Evolutionary conservation across 352 stramenopile genomes (phyloP), one percentile per base, ranked within the genome.

Genomic region (Phytophthora macrochlamydospora): DNA sequence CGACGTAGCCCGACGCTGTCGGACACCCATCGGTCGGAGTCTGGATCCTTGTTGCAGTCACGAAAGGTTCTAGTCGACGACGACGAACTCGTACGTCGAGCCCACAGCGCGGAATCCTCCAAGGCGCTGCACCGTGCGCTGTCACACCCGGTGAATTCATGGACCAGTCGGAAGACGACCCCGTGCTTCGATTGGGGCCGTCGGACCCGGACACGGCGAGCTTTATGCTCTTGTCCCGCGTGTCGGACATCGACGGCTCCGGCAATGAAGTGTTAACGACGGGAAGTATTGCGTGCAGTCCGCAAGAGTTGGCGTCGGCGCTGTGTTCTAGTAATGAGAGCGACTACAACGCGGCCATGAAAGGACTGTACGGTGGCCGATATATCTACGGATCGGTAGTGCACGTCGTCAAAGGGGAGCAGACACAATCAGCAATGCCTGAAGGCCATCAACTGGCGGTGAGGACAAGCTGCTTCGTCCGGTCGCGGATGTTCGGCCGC

Each of bases 331-430:
- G 37, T 1, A 51, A 69, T 31, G 75, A 83, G 49, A 75, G 30
- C 38, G 55, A 70, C 8, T 76, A 76, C 42, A 84, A 84, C 51
- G 46, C 65, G 0, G 61, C 60, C 2, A 84, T 84, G 75, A 80
- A 69, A 31, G 75, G 53, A 8, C 42, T 81, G 0, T 76, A 81
- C 51, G 62, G 67, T n/a, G 51, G 56, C 7, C 63, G 76, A 35
- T 84, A 76, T 43, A 85, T 87, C 59, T 85, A 85, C 56, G 78
- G 78, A 31, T 81, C 71, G 2, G 45, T 87, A 2, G 73, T 87
- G 48, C 78, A 83, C 18, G 37, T 69, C 1, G 24, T 74, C 11
- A 52, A 60, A 11, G 49, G 30, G 14, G 40, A 51, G 3, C 51
- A 70, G 37, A 54, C 57, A 8, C 31, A 35, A 30, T 5, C 46